Conservation (phyloP, 192 early-diverging fungal genomes). For the Backusella luteola region DNA sequence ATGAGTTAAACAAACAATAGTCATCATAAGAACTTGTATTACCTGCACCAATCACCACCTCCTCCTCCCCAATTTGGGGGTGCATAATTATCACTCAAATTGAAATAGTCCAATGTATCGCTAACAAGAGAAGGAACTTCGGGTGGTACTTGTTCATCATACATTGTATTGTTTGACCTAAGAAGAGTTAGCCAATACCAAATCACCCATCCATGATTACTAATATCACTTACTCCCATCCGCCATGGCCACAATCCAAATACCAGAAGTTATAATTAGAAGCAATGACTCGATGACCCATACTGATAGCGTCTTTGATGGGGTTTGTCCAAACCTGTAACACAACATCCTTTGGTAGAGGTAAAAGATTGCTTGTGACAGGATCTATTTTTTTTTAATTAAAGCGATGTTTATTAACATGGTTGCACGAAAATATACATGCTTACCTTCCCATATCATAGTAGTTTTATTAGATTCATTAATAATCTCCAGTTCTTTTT, state of each 20-base stretch:
- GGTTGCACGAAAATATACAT: neutral
- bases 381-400: conserved; percentile 37
- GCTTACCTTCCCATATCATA: conserved; percentile 78
- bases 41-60: conserved; percentile 69
- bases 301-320: conserved; percentile 52
- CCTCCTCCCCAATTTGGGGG: conserved; percentile 42
- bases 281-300: conserved; percentile 65
- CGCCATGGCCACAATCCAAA: conserved; percentile 77
- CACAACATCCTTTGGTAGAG: conserved; percentile 54
- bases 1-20: neutral
- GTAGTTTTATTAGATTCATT: conserved; percentile 44
- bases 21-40: neutral
- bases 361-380: conserved; percentile 46
- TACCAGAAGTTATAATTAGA: conserved; percentile 69
- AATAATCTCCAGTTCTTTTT: conserved; percentile 43
- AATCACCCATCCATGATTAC: neutral
- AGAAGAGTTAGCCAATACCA: neutral
- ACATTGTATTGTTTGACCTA: conserved; percentile 56
- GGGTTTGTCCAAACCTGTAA: conserved; percentile 74
- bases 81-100: conserved; percentile 23
- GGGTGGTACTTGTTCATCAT: conserved; percentile 40
- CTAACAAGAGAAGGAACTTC: conserved; percentile 24
- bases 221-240: conserved; percentile 52
- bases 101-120: conserved; percentile 25
- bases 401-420: neutral